Evolutionary conservation across 495 filamentous ascomycete genomes (phyloP).

Genomic region (Bombardia bombarda): DNA sequence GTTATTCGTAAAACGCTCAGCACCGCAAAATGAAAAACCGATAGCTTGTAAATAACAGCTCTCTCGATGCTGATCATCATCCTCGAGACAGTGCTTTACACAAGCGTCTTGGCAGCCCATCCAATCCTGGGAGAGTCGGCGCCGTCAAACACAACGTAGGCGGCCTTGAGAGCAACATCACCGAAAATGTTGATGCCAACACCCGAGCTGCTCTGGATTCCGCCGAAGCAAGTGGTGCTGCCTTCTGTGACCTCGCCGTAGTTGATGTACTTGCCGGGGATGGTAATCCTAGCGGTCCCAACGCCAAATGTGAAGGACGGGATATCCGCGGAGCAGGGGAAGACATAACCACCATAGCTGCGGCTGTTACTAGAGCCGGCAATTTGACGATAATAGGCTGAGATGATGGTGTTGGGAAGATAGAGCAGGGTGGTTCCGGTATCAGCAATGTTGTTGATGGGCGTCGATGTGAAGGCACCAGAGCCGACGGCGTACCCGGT

Average conservation of each 20-base stretch:
- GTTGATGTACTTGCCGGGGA: constrained; percentile 52
- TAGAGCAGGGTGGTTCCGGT: constrained; percentile 73
- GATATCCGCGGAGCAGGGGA: constrained; percentile 55
- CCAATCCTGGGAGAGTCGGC: constrained; percentile 46
- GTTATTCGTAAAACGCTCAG: too few species aligned
- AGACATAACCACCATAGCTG: constrained; percentile 56
- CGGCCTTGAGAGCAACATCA: constrained; percentile 73
- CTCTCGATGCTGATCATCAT: too few species aligned
- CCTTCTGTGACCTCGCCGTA: constrained; percentile 34
- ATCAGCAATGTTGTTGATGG: constrained; percentile 51
- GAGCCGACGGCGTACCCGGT: constrained; percentile 55
- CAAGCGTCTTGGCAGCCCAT: constrained; percentile 43
- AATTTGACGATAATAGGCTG: constrained; percentile 59
- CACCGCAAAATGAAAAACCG: too few species aligned
- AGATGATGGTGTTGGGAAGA: constrained; percentile 48
- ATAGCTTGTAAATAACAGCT: too few species aligned
- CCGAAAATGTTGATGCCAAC: constrained; percentile 67
- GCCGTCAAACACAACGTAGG: constrained; percentile 61
- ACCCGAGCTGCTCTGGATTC: constrained; percentile 55
- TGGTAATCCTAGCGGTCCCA: constrained; percentile 36
- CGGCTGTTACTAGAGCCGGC: constrained; percentile 39
- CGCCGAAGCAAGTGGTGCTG: constrained; percentile 48
- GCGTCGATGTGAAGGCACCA: constrained; percentile 19
- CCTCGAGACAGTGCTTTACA: too few species aligned
- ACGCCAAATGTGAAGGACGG: constrained; percentile 60